Base-by-base conservation (phyloP, 139 green algal genomes). In the Chlamydomonas eustigma region DNA sequence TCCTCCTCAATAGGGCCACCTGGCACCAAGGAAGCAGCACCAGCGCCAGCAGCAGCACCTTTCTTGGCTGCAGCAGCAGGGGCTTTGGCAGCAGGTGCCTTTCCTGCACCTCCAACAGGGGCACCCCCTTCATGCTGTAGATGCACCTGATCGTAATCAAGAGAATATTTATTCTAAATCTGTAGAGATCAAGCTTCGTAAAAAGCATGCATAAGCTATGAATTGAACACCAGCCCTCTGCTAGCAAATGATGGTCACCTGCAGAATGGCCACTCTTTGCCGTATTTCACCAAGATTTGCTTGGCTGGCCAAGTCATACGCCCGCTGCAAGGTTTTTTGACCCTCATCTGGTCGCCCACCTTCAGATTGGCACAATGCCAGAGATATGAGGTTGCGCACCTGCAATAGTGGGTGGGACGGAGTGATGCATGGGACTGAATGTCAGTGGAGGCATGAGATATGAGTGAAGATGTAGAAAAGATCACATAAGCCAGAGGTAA, bases 321-420 rank as follows among this genome's bases (percentile, higher is more conserved):
- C 78, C 37, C 82, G 75, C 44, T 79, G 37, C 69, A 89, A 73
- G 39, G 73, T 85, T 72, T 82, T 79, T 34, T 5, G 35, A 0
- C 71, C 75, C 4, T 84, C 81, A 0, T 80, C 78, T 1, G 44
- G 68, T 28, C 68, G 58, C 72, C 72, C 50, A 35, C 37, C 76
- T 31, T 83, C 85, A 5, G 75, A 36, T 34, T 87, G 80, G 38
- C 83, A 87, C 33, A 85, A 69, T 4, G 85, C 83, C 65, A 88
- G 79, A 0, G 80, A 74, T 38, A 84, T 82, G 28, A 86, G 75
- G 69, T 82, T 81, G 18, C 79, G 81, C 36, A 83, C 63, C 31
- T 74, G 73, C n/a, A n/a, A n/a, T n/a, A n/a, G n/a, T n/a, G n/a
- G n/a, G n/a, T n/a, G n/a, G n/a, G n/a, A n/a, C n/a, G n/a, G n/a